phyloP scores from a whole-genome alignment of 495 filamentous ascomycete species.

The Penicillium angulare region DNA sequence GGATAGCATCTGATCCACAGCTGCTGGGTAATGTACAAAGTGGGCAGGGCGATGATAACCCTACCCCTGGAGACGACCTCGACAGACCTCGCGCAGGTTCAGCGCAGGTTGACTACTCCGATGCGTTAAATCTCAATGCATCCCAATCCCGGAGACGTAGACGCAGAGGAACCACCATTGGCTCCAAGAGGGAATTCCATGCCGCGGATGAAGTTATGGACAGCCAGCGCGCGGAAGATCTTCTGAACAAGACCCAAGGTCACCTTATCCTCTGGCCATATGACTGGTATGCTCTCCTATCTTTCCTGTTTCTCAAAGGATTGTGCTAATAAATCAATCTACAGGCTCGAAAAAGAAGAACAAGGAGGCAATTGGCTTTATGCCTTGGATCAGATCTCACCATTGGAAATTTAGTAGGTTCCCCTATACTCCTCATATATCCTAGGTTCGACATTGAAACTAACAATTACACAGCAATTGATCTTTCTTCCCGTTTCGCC shows the following conservation, averaged over 20 bases:
- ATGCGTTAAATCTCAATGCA: constrained; percentile 47
- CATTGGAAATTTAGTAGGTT: constrained; percentile 95
- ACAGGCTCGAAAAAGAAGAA: constrained; percentile 79
- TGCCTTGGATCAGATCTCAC: constrained; percentile 90
- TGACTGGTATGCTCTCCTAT: constrained; percentile 65
- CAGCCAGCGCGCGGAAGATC: constrained; percentile 70
- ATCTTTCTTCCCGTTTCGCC: constrained; percentile 10
- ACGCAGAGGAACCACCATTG: constrained; percentile 74
- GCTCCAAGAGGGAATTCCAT: constrained; percentile 68
- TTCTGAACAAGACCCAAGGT: constrained; percentile 82
- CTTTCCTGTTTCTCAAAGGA: neutral
- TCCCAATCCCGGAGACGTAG: constrained; percentile 51
- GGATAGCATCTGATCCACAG: constrained; percentile 22
- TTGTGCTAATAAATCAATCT: constrained; percentile 1
- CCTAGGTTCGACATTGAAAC: neutral
- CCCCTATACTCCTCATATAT: neutral
- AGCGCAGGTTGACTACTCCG: constrained; percentile 46
- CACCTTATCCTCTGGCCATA: constrained; percentile 90
- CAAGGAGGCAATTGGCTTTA: constrained; percentile 95
- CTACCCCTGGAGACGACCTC: constrained; percentile 24
- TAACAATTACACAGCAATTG: constrained; percentile 1
- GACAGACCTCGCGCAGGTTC: constrained; percentile 36
- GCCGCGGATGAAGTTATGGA: constrained; percentile 70
- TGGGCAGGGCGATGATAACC: constrained; percentile 21
- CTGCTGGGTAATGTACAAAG: constrained; percentile 16